These are phyloP conservation scores for Oenanthe javanica DNA, from an alignment of 140 eudicot genomes.

Conservation along the genomic window DNA sequence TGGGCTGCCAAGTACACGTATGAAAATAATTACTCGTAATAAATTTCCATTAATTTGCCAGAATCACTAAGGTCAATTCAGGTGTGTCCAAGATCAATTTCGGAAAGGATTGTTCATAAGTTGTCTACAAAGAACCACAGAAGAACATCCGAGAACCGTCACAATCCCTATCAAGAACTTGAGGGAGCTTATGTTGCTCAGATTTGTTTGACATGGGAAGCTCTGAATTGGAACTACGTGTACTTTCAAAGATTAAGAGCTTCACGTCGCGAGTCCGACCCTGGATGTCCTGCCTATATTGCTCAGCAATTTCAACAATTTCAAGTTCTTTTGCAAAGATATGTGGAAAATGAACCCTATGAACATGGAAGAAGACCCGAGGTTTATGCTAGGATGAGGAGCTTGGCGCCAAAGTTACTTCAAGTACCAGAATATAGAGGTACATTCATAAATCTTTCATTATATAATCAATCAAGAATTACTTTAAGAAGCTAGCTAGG, in stretches of 20 bases:
- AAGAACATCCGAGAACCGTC: slow-evolving; percentile 27
- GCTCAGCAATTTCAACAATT: slow-evolving; percentile 96
- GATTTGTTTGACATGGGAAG: slow-evolving; percentile 91
- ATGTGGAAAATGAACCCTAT: slow-evolving; percentile 82
- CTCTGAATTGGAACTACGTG: slow-evolving; percentile 79
- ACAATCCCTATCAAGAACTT: slow-evolving; percentile 66
- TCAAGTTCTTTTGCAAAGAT: slow-evolving; percentile 76
- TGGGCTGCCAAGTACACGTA: neutral
- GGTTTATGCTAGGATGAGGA: slow-evolving; percentile 75
- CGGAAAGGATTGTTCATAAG: slow-evolving; percentile 72
- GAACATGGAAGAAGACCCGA: slow-evolving; percentile 82
- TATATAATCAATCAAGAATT: neutral
- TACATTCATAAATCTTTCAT: slow-evolving; percentile 9
- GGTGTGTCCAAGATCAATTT: slow-evolving; percentile 68
- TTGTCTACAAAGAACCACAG: slow-evolving; percentile 35
- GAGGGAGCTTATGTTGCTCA: slow-evolving; percentile 90
- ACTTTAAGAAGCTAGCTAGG: neutral
- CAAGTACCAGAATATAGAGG: slow-evolving; percentile 96
- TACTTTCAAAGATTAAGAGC: slow-evolving; percentile 65
- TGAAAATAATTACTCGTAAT: neutral
- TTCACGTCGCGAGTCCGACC: slow-evolving; percentile 44
- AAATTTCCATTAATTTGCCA: slow-evolving; percentile 15
- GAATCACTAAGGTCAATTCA: slow-evolving; percentile 74
- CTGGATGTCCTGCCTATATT: slow-evolving; percentile 76
- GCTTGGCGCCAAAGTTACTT: slow-evolving; percentile 81